Evolutionary conservation across 2,329 filamentous ascomycete genomes (phyloP), one percentile per base, ranked within the genome.

Genomic region (Juglanconis oblonga): DNA sequence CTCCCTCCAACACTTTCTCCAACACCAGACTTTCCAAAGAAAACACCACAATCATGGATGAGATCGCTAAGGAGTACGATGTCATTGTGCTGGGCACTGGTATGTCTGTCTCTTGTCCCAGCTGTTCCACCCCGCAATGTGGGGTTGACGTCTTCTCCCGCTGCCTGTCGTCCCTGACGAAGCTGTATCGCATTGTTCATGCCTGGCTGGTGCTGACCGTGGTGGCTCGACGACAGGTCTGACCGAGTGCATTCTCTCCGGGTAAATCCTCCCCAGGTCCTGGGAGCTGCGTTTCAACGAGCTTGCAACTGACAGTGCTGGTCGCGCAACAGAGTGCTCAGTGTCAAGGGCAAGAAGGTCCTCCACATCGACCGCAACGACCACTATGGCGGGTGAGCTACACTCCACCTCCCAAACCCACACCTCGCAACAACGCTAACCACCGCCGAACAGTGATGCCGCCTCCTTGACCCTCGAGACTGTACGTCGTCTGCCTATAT

Each of bases 341-440:
- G 92, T 81, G 94, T 98, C 71, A 97, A 98, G 84, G 94, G 94
- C 77, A 94, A 96, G 84, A 98, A 98, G 83, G 95, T 99, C 73
- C 86, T 99, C 67, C 95, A 99, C 81, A 97, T 99, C 76, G 95
- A 98, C 80, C 89, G 93, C 74, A 98, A 98, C 76, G 92, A 96
- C 76, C 93, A 98, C 82, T 98, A 97, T 73, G 95, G 95, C 85
- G 95, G 92, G 93, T 96, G 81, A 71, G 90, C 83, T 62, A 68
- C 65, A 57, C 13, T 24, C 50, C 40, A 14, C 52, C 10, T 14
- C 13, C 7, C 7, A 7, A 5, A 13, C 8, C 14, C 6, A 9
- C 8, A 8, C 8, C 5, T 24, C 24, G 33, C 11, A 59, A 57
- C 45, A 10, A 29, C 33, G 61, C 57, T 62, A 44, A 62, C 53